Conservation (phyloP, 805 yeast genomes). For the Cyberlindnera samutprakarnensis region DNA sequence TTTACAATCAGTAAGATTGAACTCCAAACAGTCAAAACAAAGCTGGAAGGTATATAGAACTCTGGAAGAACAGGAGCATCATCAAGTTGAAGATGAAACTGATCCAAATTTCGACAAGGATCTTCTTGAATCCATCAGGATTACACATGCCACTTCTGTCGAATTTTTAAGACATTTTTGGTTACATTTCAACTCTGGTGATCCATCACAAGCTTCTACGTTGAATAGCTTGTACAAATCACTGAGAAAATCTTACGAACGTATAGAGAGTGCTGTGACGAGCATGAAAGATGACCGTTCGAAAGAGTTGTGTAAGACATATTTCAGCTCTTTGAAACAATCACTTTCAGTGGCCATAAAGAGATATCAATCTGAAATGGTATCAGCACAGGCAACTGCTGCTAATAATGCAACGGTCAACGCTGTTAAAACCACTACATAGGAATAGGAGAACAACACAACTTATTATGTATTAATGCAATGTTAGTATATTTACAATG, state of each 20-base stretch:
- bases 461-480: neutral
- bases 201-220: slow-evolving; percentile 33
- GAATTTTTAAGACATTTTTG: slow-evolving; percentile 76
- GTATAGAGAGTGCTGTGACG: slow-evolving; percentile 32
- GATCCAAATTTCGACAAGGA: slow-evolving; percentile 27
- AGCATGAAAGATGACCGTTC: slow-evolving; percentile 23
- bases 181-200: slow-evolving; percentile 48
- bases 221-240: slow-evolving; percentile 42
- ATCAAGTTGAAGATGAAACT: slow-evolving; percentile 23
- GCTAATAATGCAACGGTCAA: neutral
- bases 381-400: neutral
- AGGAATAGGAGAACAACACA: neutral
- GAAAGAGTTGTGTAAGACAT: slow-evolving; percentile 23
- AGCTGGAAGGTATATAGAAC: slow-evolving; percentile 29
- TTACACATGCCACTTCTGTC: slow-evolving; percentile 64
- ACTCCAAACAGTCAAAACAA: slow-evolving; percentile 46
- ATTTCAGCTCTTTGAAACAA: slow-evolving; percentile 35
- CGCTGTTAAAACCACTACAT: neutral
- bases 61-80: slow-evolving; percentile 20
- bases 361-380: slow-evolving; percentile 30
- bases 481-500: too few relatives aligned
- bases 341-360: slow-evolving; percentile 40
- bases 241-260: slow-evolving; percentile 37
- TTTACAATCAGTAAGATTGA: slow-evolving; percentile 39
- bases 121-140: slow-evolving; percentile 42